Evolutionary conservation across 768 basidiomycete genomes (phyloP), one percentile per base, ranked within the genome.

Genomic region (Termitomyces sp.): DNA sequence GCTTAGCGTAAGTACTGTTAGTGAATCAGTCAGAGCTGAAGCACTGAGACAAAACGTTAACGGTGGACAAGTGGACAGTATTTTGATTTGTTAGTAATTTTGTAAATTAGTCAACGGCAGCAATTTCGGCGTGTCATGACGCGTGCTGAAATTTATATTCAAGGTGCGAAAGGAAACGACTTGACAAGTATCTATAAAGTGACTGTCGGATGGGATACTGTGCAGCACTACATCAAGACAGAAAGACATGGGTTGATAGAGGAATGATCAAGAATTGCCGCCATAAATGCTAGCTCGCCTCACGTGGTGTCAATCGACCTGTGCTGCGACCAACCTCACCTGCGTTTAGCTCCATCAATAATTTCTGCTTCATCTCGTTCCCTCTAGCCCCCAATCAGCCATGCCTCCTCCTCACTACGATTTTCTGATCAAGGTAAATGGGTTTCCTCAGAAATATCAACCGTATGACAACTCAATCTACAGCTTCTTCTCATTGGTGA

Each of bases 391-490:
- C 46, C 32, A 42, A 49, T 61, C 60, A 61, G 64, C 57, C 55
- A 92, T 92, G 91, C 90, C 91, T 52, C 89, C 91, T 56, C 90
- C 92, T 52, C 94, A 97, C 74, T 98, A 98, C 77, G 95, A 98
- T 79, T 96, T 97, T 68, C 82, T 95, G 73, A 92, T 94, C 85
- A 95, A 91, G 80, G 91, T 89, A 60, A 65, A 78, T 48, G n/a
- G 6, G 3, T 52, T 39, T 20, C 37, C 39, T 52, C 10, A n/a
- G n/a, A 20, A 39, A 29, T 13, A n/a, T 12, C 32, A 27, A 29
- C 12, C 12, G 13, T 34, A 26, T 46, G 29, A 47, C 43, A 57
- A 46, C 22, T 43, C 51, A 39, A 42, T 16, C 43, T 20, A 39
- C 31, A 96, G 89, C 87, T 98, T 64, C 83, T 97, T 58, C 88